Percentiles rank a stretch among this genome's conserved stretches.
phyloP scores from a whole-genome alignment of 2,329 filamentous ascomycete species.

The Diaporthe sp. region DNA sequence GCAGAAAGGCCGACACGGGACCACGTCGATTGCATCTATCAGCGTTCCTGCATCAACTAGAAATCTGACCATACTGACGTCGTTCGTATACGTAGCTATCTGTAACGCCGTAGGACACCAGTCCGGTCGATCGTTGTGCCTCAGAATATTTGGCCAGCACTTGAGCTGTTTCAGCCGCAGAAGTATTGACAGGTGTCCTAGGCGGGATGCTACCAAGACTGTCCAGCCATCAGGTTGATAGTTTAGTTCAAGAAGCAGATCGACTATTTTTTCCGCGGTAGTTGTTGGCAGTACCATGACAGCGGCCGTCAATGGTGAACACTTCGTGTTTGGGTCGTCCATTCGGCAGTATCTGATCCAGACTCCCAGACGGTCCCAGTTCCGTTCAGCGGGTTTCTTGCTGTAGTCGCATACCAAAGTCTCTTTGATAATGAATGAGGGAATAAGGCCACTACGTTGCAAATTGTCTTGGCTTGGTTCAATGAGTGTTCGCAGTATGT shows the following conservation, averaged over 20 bases:
- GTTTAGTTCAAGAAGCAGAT: background rate
- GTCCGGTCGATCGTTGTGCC: background rate
- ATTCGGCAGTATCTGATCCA: background rate
- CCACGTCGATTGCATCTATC: background rate
- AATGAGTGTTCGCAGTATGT: background rate
- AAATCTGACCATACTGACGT: background rate
- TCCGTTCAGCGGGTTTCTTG: fast-evolving
- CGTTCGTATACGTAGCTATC: fast-evolving
- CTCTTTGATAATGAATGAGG: background rate
- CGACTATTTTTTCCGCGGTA: background rate
- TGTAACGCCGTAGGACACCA: background rate
- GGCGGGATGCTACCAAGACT: background rate
- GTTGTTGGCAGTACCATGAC: background rate
- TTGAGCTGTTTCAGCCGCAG: background rate
- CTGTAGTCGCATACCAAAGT: background rate
- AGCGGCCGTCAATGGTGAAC: background rate
- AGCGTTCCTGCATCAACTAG: background rate
- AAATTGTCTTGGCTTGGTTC: background rate
- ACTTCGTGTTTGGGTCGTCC: background rate
- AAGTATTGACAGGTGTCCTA: background rate
- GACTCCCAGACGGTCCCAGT: background rate
- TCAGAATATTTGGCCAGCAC: background rate
- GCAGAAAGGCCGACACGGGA: background rate
- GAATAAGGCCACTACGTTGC: background rate
- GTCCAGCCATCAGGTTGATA: background rate